These are phyloP conservation scores for Apium graveolens DNA, from an alignment of 129 eudicot species.

Conservation along the genomic window DNA sequence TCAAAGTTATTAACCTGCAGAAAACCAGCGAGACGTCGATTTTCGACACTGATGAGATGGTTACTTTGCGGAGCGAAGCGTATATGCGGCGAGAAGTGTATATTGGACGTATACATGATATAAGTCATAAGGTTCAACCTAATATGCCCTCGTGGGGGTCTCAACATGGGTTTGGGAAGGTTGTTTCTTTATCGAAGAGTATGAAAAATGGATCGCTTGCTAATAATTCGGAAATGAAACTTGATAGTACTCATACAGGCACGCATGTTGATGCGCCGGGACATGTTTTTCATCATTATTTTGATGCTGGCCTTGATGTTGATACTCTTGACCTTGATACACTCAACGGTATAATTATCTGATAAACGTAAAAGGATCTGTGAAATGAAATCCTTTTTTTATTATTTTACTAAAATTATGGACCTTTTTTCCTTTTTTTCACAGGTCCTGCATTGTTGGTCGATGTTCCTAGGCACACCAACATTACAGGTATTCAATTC, in stretches of 20 bases:
- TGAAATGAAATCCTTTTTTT: too few relatives aligned
- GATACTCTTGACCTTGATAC: conserved; percentile 46
- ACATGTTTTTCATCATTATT: conserved; percentile 36
- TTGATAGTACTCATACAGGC: conserved; percentile 35
- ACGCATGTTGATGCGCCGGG: conserved; percentile 53
- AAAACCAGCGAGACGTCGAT: too few relatives aligned
- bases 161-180: conserved; percentile 36
- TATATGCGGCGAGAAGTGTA: conserved; percentile 28
- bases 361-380: neutral
- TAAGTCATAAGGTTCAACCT: conserved; percentile 30
- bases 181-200: conserved; percentile 21
- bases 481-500: conserved; percentile 41
- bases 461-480: conserved; percentile 62
- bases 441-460: conserved; percentile 55
- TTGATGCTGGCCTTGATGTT: conserved; percentile 48
- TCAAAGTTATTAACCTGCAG: too few relatives aligned
- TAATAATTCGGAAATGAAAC: conserved; percentile 37
- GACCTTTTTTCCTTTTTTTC: neutral
- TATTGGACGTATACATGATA: conserved; percentile 36
- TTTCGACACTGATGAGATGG: too few relatives aligned
- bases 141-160: conserved; percentile 44
- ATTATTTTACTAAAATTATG: neutral
- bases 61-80: too few relatives aligned
- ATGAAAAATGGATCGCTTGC: conserved; percentile 39
- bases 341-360: conserved; percentile 30